Evolutionary conservation across 164 flowering plant genomes (phyloP), one percentile per base, ranked within the genome.

Genomic region (Cinnamomum chago): DNA sequence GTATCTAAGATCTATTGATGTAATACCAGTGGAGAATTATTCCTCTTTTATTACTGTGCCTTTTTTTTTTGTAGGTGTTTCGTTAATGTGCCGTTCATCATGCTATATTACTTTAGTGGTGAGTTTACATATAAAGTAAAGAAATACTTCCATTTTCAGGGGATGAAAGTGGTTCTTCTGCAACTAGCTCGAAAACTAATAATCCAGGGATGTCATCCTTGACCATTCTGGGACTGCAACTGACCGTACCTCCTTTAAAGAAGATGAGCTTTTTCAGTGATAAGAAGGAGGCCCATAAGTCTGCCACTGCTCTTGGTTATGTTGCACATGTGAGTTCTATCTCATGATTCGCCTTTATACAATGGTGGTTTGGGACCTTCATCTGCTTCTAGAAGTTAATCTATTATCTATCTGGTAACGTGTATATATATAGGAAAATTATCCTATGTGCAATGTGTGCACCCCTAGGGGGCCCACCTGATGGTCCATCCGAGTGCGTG

Each of bases 231-330:
- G 99, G 98, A 58, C 85, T 92, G 79, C 90, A 85, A 78, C 83
- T 91, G 75, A 82, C 78, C 64, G 77, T 89, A 84, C 86, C 84
- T 82, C 90, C 97, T 70, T 85, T 90, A 67, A 91, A 86, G 79
- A 89, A 89, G 85, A 82, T 86, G 83, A 89, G 92, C 70, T 88
- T 93, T 82, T 95, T 96, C 85, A 88, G 87, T 73, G 92, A 92
- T 81, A 96, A 96, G 87, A 89, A 91, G 82, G 82, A 91, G 82
- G 82, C 85, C 76, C 97, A 94, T 91, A 90, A 80, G 80, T 87
- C 97, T 71, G 91, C 97, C 72, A 87, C 92, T 82, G 94, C 95
- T 70, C 79, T 94, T 73, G 99, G 97, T 82, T 94, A 92, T 82
- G 88, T 91, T 27, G 95, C 97, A 70, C 98, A 95, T 86, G 99